A percentile compares a stretch with the other conserved stretches of the same genome.
phyloP scores from a whole-genome alignment of 139 green algal species.

The Choricystis sp. region DNA sequence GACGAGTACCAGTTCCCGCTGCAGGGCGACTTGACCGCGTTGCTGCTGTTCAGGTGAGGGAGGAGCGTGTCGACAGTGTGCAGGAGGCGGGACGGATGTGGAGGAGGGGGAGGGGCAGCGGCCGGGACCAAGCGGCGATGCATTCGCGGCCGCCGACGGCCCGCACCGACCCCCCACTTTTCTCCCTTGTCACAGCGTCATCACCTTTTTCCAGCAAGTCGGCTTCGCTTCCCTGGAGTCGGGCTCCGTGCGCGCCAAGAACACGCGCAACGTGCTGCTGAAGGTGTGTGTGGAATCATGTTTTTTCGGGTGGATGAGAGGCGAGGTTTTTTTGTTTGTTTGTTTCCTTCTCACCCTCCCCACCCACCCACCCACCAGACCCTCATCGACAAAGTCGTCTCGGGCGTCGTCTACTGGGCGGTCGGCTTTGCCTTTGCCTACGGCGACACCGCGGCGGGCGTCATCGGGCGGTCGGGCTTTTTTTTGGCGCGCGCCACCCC shows the following conservation, averaged over 20 bases:
- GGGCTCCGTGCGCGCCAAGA: conserved; percentile 21
- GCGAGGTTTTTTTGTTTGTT: neutral
- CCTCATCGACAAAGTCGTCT: conserved; percentile 8
- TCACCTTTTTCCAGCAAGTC: neutral
- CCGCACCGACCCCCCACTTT: no score
- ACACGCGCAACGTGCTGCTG: conserved; percentile 29
- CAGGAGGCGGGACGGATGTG: no score
- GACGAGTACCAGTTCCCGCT: neutral
- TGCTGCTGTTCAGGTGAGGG: neutral
- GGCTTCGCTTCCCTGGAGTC: conserved; percentile 29
- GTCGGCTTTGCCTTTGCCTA: conserved; percentile 50
- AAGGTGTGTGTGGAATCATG: no score
- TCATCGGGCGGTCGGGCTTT: conserved; percentile 24
- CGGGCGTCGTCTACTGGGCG: conserved; percentile 27
- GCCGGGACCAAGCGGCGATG: no score
- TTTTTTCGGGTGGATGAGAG: neutral
- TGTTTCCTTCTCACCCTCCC: neutral
- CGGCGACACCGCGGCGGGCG: conserved; percentile 15
- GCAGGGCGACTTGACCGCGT: neutral
- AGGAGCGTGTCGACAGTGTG: no score
- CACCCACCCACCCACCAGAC: conserved; percentile 1
- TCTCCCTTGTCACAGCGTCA: neutral
- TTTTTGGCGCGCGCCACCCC: conserved; percentile 5
- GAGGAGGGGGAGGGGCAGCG: no score
- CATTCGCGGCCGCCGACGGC: no score